These are phyloP conservation scores for Exophiala mesophila DNA, from an alignment of 2,329 filamentous ascomycete genomes.

Conservation along the genomic window DNA sequence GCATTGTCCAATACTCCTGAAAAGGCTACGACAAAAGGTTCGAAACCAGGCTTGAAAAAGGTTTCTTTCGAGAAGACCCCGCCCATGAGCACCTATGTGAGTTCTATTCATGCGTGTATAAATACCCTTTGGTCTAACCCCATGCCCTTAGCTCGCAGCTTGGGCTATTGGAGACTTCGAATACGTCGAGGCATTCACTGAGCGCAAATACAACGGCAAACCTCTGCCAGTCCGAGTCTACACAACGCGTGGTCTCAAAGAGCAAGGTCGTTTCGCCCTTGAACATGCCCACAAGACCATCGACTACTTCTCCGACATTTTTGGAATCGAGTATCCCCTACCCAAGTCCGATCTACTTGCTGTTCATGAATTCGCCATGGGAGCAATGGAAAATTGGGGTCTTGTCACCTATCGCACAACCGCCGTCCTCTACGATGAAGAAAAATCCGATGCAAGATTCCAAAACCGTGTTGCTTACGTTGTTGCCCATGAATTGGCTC, in stretches of 20 bases:
- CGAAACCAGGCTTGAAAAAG: constrained; percentile 57
- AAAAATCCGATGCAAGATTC: constrained; percentile 82
- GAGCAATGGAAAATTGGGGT: constrained; percentile 95
- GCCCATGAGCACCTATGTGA: constrained; percentile 76
- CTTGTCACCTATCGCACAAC: constrained; percentile 94
- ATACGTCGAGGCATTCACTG: constrained; percentile 86
- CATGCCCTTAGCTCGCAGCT: constrained; percentile 65
- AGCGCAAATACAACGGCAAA: constrained; percentile 86
- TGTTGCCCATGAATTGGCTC: constrained; percentile 94
- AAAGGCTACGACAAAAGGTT: constrained; percentile 65
- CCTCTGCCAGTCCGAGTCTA: constrained; percentile 91
- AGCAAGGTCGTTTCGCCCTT: constrained; percentile 83
- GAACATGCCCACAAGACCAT: constrained; percentile 90
- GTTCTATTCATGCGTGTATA: constrained; percentile 35
- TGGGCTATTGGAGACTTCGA: constrained; percentile 98
- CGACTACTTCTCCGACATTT: constrained; percentile 93
- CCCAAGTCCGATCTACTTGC: constrained; percentile 88
- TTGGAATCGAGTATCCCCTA: constrained; percentile 85
- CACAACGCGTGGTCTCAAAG: constrained; percentile 87
- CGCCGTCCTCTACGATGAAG: constrained; percentile 91
- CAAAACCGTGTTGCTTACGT: constrained; percentile 95
- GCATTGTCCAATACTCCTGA: constrained; percentile 95
- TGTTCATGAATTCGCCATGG: constrained; percentile 81
- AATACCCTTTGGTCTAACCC: too few species aligned
- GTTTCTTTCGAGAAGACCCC: constrained; percentile 81